A percentile compares a stretch with the other conserved stretches of the same genome.
phyloP scores from a whole-genome alignment of 2,329 filamentous ascomycete species.

The Neopestalotiopsis sp. region DNA sequence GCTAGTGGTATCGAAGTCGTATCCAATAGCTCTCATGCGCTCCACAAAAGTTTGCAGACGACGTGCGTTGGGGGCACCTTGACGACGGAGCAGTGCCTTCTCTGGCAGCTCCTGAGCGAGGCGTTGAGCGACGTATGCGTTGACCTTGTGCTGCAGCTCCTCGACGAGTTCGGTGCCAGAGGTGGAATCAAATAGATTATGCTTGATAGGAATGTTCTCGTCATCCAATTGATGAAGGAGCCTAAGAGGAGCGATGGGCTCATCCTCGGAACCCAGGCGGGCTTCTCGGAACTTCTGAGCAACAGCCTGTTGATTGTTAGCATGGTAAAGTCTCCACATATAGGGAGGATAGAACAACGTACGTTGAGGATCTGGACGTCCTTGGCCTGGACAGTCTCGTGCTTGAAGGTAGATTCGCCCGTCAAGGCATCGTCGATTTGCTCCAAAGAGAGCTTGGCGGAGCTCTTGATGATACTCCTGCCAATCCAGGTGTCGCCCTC shows the following conservation, averaged over 20 bases:
- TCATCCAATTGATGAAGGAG: constrained; percentile 94
- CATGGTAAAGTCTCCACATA: not conserved
- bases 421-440: constrained; percentile 84
- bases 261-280: constrained; percentile 79
- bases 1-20: constrained; percentile 86
- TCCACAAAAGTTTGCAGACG: constrained; percentile 90
- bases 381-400: constrained; percentile 70
- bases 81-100: constrained; percentile 89
- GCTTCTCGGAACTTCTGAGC: constrained; percentile 90
- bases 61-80: constrained; percentile 82
- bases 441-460: constrained; percentile 81
- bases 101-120: constrained; percentile 80
- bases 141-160: constrained; percentile 92
- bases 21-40: constrained; percentile 89
- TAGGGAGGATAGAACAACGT: constrained; percentile 36
- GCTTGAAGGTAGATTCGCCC: constrained; percentile 64
- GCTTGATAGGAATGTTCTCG: constrained; percentile 95
- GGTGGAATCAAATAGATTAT: constrained; percentile 94
- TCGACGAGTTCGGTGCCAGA: constrained; percentile 91
- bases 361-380: constrained; percentile 82
- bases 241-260: constrained; percentile 83
- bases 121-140: constrained; percentile 86
- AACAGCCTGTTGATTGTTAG: constrained; percentile 59
- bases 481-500: constrained; percentile 94
- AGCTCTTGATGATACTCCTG: constrained; percentile 91